These are phyloP conservation scores for Castanopsis chinensis DNA, from an alignment of 306 rosid species.

Conservation along the genomic window DNA sequence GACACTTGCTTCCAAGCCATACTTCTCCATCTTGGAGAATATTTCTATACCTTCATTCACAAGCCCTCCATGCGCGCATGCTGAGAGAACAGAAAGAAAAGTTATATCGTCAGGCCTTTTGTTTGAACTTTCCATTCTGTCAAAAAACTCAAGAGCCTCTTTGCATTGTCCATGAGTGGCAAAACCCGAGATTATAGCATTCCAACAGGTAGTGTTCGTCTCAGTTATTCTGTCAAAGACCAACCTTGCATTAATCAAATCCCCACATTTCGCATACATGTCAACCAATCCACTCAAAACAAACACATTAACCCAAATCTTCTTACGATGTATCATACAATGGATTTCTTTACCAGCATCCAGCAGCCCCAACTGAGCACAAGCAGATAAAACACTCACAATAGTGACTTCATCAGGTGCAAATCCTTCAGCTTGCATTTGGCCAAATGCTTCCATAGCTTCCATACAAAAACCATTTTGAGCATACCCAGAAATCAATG, in stretches of 20 bases:
- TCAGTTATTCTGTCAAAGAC: conserved; percentile 47
- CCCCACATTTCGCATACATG: conserved; percentile 82
- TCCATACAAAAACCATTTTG: conserved; percentile 59
- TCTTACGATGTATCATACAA: conserved; percentile 30
- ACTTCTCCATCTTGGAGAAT: conserved; percentile 54
- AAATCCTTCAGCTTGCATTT: conserved; percentile 51
- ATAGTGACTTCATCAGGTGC: conserved; percentile 52
- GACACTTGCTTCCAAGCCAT: conserved; percentile 37
- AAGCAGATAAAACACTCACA: conserved; percentile 65
- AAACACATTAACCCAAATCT: conserved; percentile 42
- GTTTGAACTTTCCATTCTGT: conserved; percentile 48
- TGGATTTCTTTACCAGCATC: conserved; percentile 56
- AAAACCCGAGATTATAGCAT: conserved; percentile 65
- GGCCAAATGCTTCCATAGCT: conserved; percentile 47
- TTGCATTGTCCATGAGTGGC: conserved; percentile 57
- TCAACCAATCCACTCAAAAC: conserved; percentile 63
- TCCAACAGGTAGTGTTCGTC: conserved; percentile 61
- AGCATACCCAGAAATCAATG: conserved; percentile 69
- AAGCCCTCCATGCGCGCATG: conserved; percentile 65
- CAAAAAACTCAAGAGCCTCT: conserved; percentile 53
- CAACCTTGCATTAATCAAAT: conserved; percentile 48
- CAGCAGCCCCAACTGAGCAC: conserved; percentile 59
- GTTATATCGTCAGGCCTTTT: conserved; percentile 57
- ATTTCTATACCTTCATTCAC: conserved; percentile 48
- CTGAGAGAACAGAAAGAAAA: conserved; percentile 57